Conservation (phyloP, 225 moss, liverwort and hornwort species). For the Bryum argenteum region DNA sequence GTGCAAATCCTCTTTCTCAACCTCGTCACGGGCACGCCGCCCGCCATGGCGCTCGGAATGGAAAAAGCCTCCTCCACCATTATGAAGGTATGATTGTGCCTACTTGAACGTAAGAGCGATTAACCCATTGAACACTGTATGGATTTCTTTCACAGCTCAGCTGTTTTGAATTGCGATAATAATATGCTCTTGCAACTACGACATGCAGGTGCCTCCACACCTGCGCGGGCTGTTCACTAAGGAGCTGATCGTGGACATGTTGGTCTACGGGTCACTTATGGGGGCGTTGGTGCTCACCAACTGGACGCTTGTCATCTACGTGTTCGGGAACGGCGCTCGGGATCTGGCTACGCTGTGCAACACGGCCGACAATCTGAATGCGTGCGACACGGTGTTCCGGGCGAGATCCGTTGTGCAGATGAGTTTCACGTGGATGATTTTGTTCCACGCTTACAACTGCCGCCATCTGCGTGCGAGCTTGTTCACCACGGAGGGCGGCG, state of each 20-base stretch:
- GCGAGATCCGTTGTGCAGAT: slow-evolving; percentile 54
- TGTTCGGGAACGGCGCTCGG: slow-evolving; percentile 38
- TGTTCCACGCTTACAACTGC: slow-evolving; percentile 64
- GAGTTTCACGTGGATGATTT: slow-evolving; percentile 58
- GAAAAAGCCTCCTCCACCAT: slow-evolving; percentile 44
- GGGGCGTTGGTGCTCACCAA: slow-evolving; percentile 28
- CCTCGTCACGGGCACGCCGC: slow-evolving; percentile 58
- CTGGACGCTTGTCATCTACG: slow-evolving; percentile 50
- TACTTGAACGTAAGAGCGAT: too few species aligned
- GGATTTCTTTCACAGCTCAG: too few species aligned
- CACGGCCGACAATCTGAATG: slow-evolving; percentile 25
- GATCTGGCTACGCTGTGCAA: slow-evolving; percentile 40
- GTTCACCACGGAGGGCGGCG: slow-evolving; percentile 39
- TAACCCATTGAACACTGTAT: too few species aligned
- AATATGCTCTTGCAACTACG: too few species aligned
- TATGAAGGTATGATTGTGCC: slow-evolving; percentile 30
- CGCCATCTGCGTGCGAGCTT: slow-evolving; percentile 44
- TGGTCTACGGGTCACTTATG: slow-evolving; percentile 37
- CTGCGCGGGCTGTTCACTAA: slow-evolving; percentile 42
- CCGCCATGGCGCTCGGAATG: slow-evolving; percentile 59
- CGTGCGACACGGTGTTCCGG: slow-evolving; percentile 44
- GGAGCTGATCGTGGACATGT: slow-evolving; percentile 40
- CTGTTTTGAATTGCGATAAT: too few species aligned
- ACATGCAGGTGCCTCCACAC: slow-evolving; percentile 34
- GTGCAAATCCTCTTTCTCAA: slow-evolving; percentile 62